Base-by-base conservation (phyloP, 2,329 filamentous ascomycete species). In the Monosporascus sp. region DNA sequence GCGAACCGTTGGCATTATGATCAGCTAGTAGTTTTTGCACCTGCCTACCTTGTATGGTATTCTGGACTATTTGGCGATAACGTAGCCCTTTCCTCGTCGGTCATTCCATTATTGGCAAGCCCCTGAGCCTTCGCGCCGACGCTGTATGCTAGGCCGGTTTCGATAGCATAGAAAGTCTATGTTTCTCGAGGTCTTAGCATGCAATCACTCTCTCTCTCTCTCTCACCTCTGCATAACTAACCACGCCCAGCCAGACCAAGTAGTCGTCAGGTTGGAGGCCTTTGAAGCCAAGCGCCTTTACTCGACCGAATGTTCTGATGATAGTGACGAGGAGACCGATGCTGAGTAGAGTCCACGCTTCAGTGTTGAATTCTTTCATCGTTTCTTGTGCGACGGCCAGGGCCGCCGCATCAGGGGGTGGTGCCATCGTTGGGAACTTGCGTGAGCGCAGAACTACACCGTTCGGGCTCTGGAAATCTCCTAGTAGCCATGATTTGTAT, bases 71-170 rank as follows among this genome's bases (percentile, higher is more conserved):
- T 58, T 0, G 73, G 69, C 8, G 69, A 68, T 24, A 82, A 65
- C 0, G 67, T 60, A 8, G 59, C 62, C 20, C 80, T 74, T 54
- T 79, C 61, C 41, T 68, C 72, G n/a, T 76, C 72, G 2, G 77
- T 79, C 77, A 83, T 80, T 55, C 71, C 63, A 60, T 79, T 81
- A 60, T 82, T 81, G 48, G 79, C 78, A 4, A 82, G 67, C 0
- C 79, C 78, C 41, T 70, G 68, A 50, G 70, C 77, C 53, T 67
- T 69, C 15, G 73, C 74, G 24, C 76, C 78, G 15, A 80, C 75
- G 22, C 69, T 70, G 60, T 78, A 78, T 20, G 74, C 76, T 14
- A 78, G 69, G 17, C 67, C 71, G 0, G 76, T 75, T 64, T 82
- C 76, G 6, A 76, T 62, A 2, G 72, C 70, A 56, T 81, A 82